Percentiles rank a stretch among this genome's conserved stretches.
Evolutionary conservation across 1,284 basidiomycete genomes (phyloP).

Genomic region (Moniliophthora roreri): DNA sequence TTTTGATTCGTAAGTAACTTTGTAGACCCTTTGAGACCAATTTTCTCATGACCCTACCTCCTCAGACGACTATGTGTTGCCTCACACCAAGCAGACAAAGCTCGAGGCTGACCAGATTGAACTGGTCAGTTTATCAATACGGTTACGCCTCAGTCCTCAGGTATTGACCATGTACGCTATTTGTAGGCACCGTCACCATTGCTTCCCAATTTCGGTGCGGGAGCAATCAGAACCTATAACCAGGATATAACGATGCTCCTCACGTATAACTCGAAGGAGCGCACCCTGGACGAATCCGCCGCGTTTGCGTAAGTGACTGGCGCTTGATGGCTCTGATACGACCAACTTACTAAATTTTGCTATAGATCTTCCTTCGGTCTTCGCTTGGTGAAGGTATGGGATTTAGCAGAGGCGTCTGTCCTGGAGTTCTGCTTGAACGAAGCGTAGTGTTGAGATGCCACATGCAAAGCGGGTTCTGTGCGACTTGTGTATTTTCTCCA

Average conservation of each 20-base stretch:
- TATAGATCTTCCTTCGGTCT: not conserved
- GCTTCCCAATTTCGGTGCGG: conserved; percentile 3
- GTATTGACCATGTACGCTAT: not conserved
- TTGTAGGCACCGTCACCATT: conserved; percentile 1
- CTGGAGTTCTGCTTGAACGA: not conserved
- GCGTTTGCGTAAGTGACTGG: not conserved
- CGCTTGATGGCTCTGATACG: not conserved
- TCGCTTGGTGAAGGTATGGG: conserved; percentile 2
- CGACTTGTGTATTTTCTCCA: too few species aligned
- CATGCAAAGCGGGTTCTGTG: too few species aligned
- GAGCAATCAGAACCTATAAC: not conserved
- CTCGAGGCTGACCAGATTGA: not conserved
- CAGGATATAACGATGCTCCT: conserved; percentile 6
- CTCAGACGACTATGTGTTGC: conserved; percentile 2
- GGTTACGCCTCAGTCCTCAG: not conserved
- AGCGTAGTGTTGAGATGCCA: too few species aligned
- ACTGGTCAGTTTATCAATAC: not conserved
- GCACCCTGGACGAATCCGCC: not conserved
- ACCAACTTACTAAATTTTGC: too few species aligned
- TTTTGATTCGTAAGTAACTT: not conserved
- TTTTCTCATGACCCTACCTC: not conserved
- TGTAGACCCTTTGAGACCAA: not conserved
- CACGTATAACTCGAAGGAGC: conserved; percentile 4
- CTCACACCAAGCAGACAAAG: not conserved
- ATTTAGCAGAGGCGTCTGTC: conserved; percentile 1